Conservation (phyloP, 2,329 filamentous ascomycete genomes). For the Ilyonectria robusta region DNA sequence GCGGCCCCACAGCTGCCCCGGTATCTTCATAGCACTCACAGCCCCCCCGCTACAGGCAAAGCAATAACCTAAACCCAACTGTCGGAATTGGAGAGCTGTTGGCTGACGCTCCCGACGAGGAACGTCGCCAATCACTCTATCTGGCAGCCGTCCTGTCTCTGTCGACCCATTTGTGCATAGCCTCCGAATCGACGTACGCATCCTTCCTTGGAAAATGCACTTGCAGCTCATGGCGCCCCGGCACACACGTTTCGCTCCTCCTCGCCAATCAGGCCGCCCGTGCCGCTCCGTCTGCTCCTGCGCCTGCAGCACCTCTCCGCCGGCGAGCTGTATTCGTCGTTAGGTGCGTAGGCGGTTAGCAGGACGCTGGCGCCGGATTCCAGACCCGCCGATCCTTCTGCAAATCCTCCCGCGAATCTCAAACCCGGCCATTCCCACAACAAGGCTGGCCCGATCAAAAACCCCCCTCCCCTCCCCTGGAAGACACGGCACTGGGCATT, state of each 20-base stretch:
- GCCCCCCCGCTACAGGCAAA: conserved; percentile 12
- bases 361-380: not conserved
- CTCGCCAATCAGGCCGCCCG: not conserved
- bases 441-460: not conserved
- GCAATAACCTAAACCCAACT: conserved; percentile 20
- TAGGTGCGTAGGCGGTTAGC: not conserved
- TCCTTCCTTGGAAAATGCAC: not conserved
- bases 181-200: not conserved
- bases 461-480: not conserved
- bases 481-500: not conserved
- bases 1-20: not conserved
- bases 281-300: not conserved
- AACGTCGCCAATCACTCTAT: not conserved
- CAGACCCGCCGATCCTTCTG: not conserved
- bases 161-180: conserved; percentile 6
- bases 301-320: too few species aligned
- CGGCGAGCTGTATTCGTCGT: not conserved
- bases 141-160: not conserved
- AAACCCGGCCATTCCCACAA: not conserved
- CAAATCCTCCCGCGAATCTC: not conserved
- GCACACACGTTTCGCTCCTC: not conserved
- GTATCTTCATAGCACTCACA: conserved; percentile 3
- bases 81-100: conserved; percentile 1
- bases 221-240: not conserved
- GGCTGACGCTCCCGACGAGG: not conserved